phyloP scores from a whole-genome alignment of 257 asterid genomes.

The Plectranthus barbatus region DNA sequence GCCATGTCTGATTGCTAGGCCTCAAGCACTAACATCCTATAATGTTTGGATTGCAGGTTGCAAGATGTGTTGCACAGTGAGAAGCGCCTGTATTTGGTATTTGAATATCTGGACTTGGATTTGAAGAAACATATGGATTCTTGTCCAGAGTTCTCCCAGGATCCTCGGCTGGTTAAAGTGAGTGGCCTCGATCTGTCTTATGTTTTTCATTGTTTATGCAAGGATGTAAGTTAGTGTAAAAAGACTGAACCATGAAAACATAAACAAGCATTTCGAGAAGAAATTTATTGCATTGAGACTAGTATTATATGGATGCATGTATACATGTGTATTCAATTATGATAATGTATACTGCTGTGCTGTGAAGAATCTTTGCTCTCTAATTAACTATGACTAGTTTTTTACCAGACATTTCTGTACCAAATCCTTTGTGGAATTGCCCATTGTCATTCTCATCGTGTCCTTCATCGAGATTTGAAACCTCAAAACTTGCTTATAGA shows the following conservation, averaged over 20 bases:
- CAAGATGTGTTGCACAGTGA: slow-evolving; percentile 98
- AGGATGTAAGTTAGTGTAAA: background rate
- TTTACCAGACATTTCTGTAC: slow-evolving; percentile 59
- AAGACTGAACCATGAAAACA: background rate
- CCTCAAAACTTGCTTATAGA: slow-evolving; percentile 95
- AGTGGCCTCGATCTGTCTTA: slow-evolving; percentile 27
- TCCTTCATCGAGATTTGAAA: slow-evolving; percentile 90
- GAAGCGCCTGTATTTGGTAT: slow-evolving; percentile 81
- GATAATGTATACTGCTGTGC: background rate
- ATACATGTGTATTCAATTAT: background rate
- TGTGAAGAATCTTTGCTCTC: slow-evolving; percentile 5
- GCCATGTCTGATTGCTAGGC: slow-evolving; percentile 1
- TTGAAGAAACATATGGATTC: slow-evolving; percentile 98
- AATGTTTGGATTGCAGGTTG: slow-evolving; percentile 46
- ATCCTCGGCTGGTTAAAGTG: slow-evolving; percentile 72
- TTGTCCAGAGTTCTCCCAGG: slow-evolving; percentile 79
- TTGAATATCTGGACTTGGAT: slow-evolving; percentile 96
- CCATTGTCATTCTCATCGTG: slow-evolving; percentile 92
- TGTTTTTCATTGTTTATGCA: background rate
- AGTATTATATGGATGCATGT: no score
- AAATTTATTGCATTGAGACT: no score
- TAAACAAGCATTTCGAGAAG: background rate
- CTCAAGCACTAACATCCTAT: background rate
- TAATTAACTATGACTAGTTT: background rate
- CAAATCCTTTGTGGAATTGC: slow-evolving; percentile 91